These are phyloP conservation scores for Astrothelium subdiscretum DNA, from an alignment of 495 filamentous ascomycete species.

Conservation along the genomic window DNA sequence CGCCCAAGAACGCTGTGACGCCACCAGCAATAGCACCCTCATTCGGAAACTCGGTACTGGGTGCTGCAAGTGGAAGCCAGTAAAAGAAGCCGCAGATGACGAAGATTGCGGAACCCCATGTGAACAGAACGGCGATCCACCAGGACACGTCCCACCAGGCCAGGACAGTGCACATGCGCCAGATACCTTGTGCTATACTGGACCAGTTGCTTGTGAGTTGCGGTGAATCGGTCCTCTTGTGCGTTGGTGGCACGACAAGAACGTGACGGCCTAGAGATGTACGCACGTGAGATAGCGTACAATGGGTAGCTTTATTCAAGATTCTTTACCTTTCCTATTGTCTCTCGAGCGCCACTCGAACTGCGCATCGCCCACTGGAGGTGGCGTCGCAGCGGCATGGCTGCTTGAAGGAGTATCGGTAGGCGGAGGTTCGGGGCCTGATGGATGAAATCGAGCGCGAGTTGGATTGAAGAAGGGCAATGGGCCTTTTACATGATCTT, in stretches of 20 bases:
- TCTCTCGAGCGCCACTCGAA: background rate
- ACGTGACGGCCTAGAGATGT: background rate
- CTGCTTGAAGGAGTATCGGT: background rate
- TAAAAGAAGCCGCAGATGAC: slow-evolving; percentile 6
- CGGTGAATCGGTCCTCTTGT: background rate
- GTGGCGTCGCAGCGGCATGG: background rate
- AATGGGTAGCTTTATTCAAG: background rate
- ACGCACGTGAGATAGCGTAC: background rate
- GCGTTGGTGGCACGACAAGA: background rate
- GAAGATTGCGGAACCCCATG: slow-evolving; percentile 5
- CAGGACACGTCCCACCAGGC: background rate
- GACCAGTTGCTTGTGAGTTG: background rate
- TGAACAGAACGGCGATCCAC: slow-evolving; percentile 10
- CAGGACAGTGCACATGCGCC: background rate
- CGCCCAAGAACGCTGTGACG: slow-evolving; percentile 7
- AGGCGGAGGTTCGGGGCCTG: background rate
- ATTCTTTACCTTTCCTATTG: background rate
- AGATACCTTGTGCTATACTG: background rate
- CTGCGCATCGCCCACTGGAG: background rate
- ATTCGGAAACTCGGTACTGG: slow-evolving; percentile 1
- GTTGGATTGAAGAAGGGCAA: background rate
- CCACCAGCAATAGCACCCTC: background rate
- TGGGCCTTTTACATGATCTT: background rate
- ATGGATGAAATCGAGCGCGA: background rate
- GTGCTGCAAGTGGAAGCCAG: slow-evolving; percentile 7